Percentiles rank a stretch among this genome's conserved stretches.
Evolutionary conservation across 169 alveolate genomes (phyloP).

Genomic region (Theileria orientalis): DNA sequence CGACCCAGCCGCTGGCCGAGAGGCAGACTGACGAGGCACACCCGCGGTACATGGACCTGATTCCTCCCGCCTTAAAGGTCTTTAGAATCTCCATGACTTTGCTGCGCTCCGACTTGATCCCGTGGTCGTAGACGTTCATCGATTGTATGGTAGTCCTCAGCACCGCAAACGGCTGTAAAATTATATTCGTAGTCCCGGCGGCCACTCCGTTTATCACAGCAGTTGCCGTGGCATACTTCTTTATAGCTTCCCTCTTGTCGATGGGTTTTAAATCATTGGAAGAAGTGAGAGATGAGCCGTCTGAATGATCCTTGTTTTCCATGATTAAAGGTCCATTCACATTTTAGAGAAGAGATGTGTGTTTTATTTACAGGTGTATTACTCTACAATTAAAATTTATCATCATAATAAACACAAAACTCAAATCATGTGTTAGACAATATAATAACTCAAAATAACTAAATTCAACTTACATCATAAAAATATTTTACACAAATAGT

Average conservation of each 20-base stretch:
- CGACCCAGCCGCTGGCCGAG: conserved; percentile 53
- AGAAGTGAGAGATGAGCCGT: no score
- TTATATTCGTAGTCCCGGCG: conserved; percentile 42
- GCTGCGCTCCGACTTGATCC: conserved; percentile 11
- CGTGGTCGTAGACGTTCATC: conserved; percentile 56
- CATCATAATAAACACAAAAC: no score
- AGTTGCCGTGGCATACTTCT: conserved; percentile 43
- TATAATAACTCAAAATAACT: no score
- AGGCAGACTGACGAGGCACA: conserved; percentile 28
- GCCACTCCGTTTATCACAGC: conserved; percentile 57
- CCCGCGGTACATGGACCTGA: conserved; percentile 44
- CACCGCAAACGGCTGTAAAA: conserved; percentile 55
- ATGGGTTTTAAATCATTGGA: not conserved
- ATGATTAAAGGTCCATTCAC: no score
- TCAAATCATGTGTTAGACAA: no score
- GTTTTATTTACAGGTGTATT: no score
- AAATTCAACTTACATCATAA: no score
- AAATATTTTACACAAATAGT: no score
- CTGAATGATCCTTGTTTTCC: no score
- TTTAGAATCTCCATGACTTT: conserved; percentile 19
- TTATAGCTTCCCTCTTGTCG: conserved; percentile 19
- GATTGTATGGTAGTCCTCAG: conserved; percentile 59
- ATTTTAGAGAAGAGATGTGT: no score
- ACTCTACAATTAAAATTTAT: no score
- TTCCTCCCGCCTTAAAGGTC: conserved; percentile 41